Evolutionary conservation across 805 yeast species (phyloP), one percentile per base, ranked within the genome.

Genomic region (Cyberlindnera amylophila): DNA sequence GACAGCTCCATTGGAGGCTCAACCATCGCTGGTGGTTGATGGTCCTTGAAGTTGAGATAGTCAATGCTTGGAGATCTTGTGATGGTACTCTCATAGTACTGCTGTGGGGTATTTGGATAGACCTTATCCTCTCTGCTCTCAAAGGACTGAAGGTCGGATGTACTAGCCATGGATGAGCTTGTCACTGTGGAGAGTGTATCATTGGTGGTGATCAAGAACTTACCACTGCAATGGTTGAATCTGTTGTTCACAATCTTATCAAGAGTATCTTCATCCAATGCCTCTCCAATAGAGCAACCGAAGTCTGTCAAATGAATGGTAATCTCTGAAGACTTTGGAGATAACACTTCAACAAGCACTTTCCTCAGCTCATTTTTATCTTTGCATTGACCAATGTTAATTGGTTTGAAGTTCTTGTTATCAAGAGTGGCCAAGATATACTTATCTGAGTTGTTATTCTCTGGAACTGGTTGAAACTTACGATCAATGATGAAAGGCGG

Each of bases 21-120:
- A 23, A 6, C 10, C 14, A 29, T 29, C 7, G 37, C 19, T 11
- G 32, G 32, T 23, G 18, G 45, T 14, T 38, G 38, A 12, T 34
- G 32, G 1, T 55, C 55, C 38, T 81, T 81, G 58, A 79, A 77
- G 51, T 72, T 80, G 60, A 77, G 53, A 51, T 81, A 81, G 58
- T 81, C 86, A 32, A 62, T 47, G 2, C 40, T 46, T 3, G 66
- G 60, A 24, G 62, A 63, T 13, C 62, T 59, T 16, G 69, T 75
- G 23, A 34, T 59, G 4, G 61, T 51, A 8, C 63, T 63, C 40
- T 74, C 79, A 26, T 81, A 66, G 42, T 81, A 61, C 52, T 83
- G 77, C 49, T 81, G 82, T 1, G 93, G 93, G 0, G 91, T 84
- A 12, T 77, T 73, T 16, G 82, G 86, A 52, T 77, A 80, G 23